These are phyloP conservation scores for Colletotrichum sp. DNA, from an alignment of 2,329 filamentous ascomycete genomes.

Conservation along the genomic window DNA sequence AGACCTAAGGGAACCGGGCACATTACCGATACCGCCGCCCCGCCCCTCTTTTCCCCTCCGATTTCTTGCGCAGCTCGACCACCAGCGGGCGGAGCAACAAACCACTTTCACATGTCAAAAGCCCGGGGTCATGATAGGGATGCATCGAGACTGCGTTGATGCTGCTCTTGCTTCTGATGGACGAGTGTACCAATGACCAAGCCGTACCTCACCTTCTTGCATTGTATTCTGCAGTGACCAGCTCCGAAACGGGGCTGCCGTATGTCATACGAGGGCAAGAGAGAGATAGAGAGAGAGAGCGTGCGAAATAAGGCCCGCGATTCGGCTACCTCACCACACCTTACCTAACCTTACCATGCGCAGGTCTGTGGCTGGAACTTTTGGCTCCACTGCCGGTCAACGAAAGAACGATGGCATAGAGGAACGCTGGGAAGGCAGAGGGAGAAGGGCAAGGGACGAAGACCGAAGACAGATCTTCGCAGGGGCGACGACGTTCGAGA, in stretches of 20 bases:
- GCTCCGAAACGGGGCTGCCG: neutral
- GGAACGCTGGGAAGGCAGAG: neutral
- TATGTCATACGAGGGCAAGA: neutral
- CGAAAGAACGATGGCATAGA: neutral
- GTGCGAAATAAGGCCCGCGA: neutral
- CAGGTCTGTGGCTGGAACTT: neutral
- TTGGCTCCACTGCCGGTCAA: neutral
- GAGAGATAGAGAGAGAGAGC: neutral
- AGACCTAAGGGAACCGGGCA: neutral
- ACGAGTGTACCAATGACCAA: neutral
- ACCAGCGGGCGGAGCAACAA: neutral
- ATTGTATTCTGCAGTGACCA: neutral
- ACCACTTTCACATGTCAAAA: conserved; percentile 17
- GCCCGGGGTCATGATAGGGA: conserved; percentile 9
- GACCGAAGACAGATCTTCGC: neutral
- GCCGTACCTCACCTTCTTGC: neutral
- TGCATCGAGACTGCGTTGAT: conserved; percentile 3
- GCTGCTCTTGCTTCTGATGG: neutral
- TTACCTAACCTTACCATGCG: neutral
- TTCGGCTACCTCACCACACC: neutral
- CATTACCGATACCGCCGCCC: neutral
- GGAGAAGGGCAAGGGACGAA: neutral
- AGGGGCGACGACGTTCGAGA: neutral
- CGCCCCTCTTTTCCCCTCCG: neutral
- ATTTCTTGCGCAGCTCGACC: neutral